These are phyloP conservation scores for Fusarium austroafricanum DNA, from an alignment of 2,329 filamentous ascomycete genomes.

Conservation along the genomic window DNA sequence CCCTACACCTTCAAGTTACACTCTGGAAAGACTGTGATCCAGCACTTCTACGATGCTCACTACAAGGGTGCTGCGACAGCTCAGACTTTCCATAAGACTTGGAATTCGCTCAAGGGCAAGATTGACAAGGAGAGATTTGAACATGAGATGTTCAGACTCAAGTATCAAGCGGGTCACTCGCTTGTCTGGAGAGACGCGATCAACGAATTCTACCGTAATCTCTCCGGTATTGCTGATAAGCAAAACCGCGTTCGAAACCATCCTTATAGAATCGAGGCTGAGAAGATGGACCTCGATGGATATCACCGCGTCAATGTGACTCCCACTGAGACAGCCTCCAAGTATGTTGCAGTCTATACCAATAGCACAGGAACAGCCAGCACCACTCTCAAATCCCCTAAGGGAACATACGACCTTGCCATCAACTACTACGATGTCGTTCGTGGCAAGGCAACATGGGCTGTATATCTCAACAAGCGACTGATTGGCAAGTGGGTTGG, in stretches of 20 bases:
- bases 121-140: slow-evolving; percentile 71
- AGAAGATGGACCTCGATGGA: slow-evolving; percentile 70
- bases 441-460: slow-evolving; percentile 67
- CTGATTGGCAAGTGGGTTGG: slow-evolving; percentile 69
- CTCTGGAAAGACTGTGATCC: slow-evolving; percentile 74
- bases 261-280: slow-evolving; percentile 75
- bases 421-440: slow-evolving; percentile 75
- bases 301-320: slow-evolving; percentile 66
- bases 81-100: slow-evolving; percentile 66
- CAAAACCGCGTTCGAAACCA: slow-evolving; percentile 68
- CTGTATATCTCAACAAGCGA: slow-evolving; percentile 64
- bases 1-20: slow-evolving; percentile 72
- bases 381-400: slow-evolving; percentile 33
- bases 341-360: slow-evolving; percentile 19
- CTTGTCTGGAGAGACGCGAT: slow-evolving; percentile 78
- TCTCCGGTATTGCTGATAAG: slow-evolving; percentile 70
- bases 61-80: slow-evolving; percentile 70
- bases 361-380: slow-evolving; percentile 19
- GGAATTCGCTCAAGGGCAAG: slow-evolving; percentile 65
- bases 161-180: slow-evolving; percentile 75
- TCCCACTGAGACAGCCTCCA: slow-evolving; percentile 70
- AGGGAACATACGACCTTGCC: slow-evolving; percentile 68
- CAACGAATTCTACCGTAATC: slow-evolving; percentile 67
- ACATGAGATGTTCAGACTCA: slow-evolving; percentile 67
- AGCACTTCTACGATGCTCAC: slow-evolving; percentile 74